phyloP scores from a whole-genome alignment of 2,329 filamentous ascomycete genomes.

The Calonectria montana region DNA sequence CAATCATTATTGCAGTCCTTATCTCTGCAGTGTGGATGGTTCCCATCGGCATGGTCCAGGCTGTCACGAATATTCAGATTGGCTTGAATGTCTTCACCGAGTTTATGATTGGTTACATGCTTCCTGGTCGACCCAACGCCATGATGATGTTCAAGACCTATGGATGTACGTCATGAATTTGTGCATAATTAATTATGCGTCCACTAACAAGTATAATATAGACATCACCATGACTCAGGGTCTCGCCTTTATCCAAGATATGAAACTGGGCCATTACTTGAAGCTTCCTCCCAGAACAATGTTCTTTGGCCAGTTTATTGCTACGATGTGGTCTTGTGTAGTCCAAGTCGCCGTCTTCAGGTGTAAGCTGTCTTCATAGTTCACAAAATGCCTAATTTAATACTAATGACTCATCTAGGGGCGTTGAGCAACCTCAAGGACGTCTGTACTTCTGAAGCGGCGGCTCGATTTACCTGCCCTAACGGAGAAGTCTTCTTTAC shows the following conservation, averaged over 20 bases:
- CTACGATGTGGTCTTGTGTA: background rate
- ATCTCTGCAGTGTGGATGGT: background rate
- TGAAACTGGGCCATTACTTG: background rate
- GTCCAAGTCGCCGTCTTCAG: background rate
- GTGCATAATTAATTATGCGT: background rate
- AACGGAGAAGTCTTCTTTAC: background rate
- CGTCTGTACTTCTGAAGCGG: background rate
- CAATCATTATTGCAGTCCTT: conserved; percentile 35
- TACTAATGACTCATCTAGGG: background rate
- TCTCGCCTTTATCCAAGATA: background rate
- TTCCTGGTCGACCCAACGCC: background rate
- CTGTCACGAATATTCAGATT: background rate
- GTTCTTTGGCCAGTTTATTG: background rate
- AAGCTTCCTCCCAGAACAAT: background rate
- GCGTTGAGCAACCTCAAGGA: background rate
- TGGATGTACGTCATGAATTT: background rate
- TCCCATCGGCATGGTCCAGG: background rate
- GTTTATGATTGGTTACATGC: conserved; percentile 1
- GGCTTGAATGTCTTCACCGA: background rate
- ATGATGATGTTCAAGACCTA: conserved; percentile 12
- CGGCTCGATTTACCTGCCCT: background rate
- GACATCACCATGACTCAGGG: conserved; percentile 6
- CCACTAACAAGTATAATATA: background rate
- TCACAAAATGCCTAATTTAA: background rate
- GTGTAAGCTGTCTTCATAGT: background rate